Conservation (phyloP, 495 filamentous ascomycete genomes). For the Patellaria atrata region DNA sequence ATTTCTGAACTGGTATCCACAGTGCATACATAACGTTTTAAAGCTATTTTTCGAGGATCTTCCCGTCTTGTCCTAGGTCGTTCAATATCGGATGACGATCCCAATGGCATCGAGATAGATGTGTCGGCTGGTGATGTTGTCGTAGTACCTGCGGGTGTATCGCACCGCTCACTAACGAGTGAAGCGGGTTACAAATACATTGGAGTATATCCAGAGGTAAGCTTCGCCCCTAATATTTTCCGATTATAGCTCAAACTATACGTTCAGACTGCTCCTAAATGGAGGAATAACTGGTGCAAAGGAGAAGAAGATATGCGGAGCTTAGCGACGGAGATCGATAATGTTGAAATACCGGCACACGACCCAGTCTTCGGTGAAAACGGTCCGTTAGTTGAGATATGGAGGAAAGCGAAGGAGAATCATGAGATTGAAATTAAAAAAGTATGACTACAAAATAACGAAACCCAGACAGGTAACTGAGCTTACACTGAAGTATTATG, state of each 20-base stretch:
- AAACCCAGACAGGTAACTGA: too few relatives aligned
- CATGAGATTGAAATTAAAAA: too few relatives aligned
- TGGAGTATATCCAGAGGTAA: constrained; percentile 29
- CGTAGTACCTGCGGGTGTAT: constrained; percentile 28
- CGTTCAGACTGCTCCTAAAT: constrained; percentile 19
- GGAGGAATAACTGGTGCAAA: constrained; percentile 24
- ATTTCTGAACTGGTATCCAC: too few relatives aligned
- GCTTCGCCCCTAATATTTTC: background rate
- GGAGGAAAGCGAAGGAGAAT: constrained; percentile 20
- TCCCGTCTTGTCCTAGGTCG: constrained; percentile 24
- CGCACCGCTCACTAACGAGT: constrained; percentile 24
- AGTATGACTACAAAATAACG: too few relatives aligned
- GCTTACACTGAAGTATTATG: too few relatives aligned
- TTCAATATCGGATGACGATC: constrained; percentile 25
- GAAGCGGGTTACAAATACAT: constrained; percentile 30
- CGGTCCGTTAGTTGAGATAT: constrained; percentile 21
- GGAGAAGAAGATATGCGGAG: constrained; percentile 16
- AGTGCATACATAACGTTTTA: too few relatives aligned
- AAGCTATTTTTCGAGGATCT: constrained; percentile 25
- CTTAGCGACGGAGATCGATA: constrained; percentile 13
- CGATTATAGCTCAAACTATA: background rate
- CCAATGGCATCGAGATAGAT: constrained; percentile 22
- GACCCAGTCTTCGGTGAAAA: constrained; percentile 22
- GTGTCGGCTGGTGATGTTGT: constrained; percentile 25
- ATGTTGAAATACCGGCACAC: constrained; percentile 18